Evolutionary conservation across 768 basidiomycete genomes (phyloP).

Genomic region (Panellus pusillus): DNA sequence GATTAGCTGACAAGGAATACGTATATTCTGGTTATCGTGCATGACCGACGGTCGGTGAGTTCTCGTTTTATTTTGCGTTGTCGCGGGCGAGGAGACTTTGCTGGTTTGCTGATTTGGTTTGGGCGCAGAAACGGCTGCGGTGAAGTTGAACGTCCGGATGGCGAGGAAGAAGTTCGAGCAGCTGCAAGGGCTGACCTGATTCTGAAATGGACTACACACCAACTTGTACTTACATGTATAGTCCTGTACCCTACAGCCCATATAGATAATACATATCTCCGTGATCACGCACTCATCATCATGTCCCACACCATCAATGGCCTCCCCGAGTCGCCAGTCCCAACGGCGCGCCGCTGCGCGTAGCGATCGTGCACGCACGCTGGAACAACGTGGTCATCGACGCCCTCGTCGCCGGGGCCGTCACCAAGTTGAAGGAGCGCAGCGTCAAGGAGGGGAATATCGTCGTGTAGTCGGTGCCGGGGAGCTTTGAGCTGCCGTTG

Average conservation of each 20-base stretch:
- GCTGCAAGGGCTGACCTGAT: slow-evolving; percentile 54
- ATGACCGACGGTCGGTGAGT: slow-evolving; percentile 85
- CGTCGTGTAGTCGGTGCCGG: slow-evolving; percentile 87
- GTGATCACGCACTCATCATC: slow-evolving; percentile 19
- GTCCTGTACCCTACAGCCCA: slow-evolving; percentile 1
- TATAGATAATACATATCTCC: neutral
- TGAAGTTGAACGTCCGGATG: slow-evolving; percentile 85
- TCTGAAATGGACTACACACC: neutral
- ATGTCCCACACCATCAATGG: slow-evolving; percentile 78
- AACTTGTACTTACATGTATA: slow-evolving; percentile 12
- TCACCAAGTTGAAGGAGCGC: slow-evolving; percentile 74
- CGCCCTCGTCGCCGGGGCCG: slow-evolving; percentile 76
- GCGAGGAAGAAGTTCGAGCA: slow-evolving; percentile 88
- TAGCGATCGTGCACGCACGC: slow-evolving; percentile 93
- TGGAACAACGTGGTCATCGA: slow-evolving; percentile 93
- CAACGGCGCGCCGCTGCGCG: slow-evolving; percentile 80
- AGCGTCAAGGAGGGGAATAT: slow-evolving; percentile 93
- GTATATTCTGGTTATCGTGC: slow-evolving; percentile 86
- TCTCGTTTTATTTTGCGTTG: neutral
- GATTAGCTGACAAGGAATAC: slow-evolving; percentile 94
- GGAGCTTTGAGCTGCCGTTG: slow-evolving; percentile 92
- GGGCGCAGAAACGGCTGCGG: slow-evolving; percentile 75
- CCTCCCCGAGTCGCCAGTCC: slow-evolving; percentile 55
- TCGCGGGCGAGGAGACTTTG: neutral
- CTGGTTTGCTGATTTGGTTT: no score